phyloP scores from a whole-genome alignment of 495 filamentous ascomycete species.

The Hypoxylon fragiforme region DNA sequence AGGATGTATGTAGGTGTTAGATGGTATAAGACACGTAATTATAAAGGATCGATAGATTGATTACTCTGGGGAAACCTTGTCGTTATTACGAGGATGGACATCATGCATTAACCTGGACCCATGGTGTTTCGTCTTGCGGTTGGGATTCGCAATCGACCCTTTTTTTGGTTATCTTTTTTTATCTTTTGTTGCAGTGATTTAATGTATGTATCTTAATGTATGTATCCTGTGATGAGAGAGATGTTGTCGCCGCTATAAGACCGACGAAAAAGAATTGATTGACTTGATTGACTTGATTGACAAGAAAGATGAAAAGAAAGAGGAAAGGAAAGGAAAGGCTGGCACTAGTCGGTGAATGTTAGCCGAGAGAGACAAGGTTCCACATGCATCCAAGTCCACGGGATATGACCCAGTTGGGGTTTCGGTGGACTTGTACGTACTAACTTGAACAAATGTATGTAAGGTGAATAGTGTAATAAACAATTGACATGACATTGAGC shows the following conservation, averaged over 20 bases:
- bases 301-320: too few species aligned
- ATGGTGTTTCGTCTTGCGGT: too few species aligned
- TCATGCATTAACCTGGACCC: too few species aligned
- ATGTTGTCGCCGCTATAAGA: conserved; percentile 24
- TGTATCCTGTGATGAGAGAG: too few species aligned
- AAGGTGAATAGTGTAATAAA: too few species aligned
- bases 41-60: too few species aligned
- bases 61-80: conserved; percentile 28
- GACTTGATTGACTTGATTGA: too few species aligned
- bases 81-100: background rate
- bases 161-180: too few species aligned
- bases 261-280: conserved; percentile 9
- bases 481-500: too few species aligned
- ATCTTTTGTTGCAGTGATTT: conserved; percentile 21
- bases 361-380: conserved; percentile 24
- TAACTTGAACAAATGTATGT: too few species aligned
- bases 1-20: conserved; percentile 10
- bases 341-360: conserved; percentile 5
- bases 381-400: conserved; percentile 18
- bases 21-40: conserved; percentile 7
- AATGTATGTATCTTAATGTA: too few species aligned
- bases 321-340: background rate
- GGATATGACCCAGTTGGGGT: conserved; percentile 17
- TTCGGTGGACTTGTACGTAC: conserved; percentile 15
- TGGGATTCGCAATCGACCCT: background rate